Base-by-base conservation (phyloP, 1,139 yeast genomes). In the Candida dubliniensis region DNA sequence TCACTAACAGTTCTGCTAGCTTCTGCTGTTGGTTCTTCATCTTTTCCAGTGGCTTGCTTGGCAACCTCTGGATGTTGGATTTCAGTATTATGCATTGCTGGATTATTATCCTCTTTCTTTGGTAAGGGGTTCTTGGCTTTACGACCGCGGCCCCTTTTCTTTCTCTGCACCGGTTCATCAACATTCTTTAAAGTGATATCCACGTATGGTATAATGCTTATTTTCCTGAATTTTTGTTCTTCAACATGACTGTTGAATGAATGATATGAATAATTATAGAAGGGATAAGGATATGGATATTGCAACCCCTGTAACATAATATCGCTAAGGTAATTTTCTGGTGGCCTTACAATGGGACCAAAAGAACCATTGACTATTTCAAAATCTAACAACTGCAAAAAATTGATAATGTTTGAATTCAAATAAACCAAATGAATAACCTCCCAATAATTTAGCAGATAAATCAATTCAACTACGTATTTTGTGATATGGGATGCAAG, bases 201-300 rank as follows among this genome's bases (percentile, higher is more conserved):
- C 23, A 64, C 55, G 50, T 74, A 74, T 1, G 77, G 72, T 4
- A 52, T 56, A 34, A 74, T 65, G 4, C 57, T 47, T 2, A 74
- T 53, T 14, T 51, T 55, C 2, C 55, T 47, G 38, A 63, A 59
- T 47, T 72, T 73, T 23, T 55, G 58, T 10, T 57, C 54, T 10
- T 60, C 60, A 3, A 62, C 54, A 13, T 59, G 56, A 4, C 67
- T 61, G 39, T 68, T 63, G 39, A 69, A 61, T 8, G 72, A 60
- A 51, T 74, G 79, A 52, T 69, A 73, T 2, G 77, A 71, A 50
- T 64, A 74, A 44, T 73, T 73, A 54, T 74, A 74, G 47, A 73
- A 74, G 31, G 79, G 77, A 46, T 69, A 74, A 4, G 78, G 78
- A 47, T 68, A 73, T 11, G 78, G 77, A 46, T 69, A 74, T 47